Evolutionary conservation across 2,329 filamentous ascomycete species (phyloP).

Genomic region (Raffaelea ambrosiae): DNA sequence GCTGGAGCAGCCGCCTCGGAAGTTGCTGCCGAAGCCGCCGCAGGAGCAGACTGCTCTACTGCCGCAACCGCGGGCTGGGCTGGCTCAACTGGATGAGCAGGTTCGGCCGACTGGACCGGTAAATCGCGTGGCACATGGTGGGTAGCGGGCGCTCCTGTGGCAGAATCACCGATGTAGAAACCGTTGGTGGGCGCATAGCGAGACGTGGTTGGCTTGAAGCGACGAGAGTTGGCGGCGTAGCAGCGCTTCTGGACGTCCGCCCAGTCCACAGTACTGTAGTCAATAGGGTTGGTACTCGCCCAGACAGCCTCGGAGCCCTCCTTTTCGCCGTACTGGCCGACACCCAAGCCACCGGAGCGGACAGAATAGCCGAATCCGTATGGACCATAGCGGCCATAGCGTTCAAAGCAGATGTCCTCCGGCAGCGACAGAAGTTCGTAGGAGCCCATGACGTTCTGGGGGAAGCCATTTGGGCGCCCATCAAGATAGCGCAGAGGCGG

Average conservation of each 20-base stretch:
- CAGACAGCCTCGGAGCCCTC: constrained; percentile 77
- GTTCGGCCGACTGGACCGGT: background rate
- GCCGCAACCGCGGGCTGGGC: background rate
- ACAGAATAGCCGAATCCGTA: constrained; percentile 85
- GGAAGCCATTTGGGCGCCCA: constrained; percentile 76
- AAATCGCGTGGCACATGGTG: no score
- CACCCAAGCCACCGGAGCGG: constrained; percentile 69
- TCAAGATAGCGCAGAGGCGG: constrained; percentile 66
- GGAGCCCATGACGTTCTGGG: constrained; percentile 77
- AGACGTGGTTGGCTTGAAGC: constrained; percentile 49
- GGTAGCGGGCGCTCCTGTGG: constrained; percentile 7
- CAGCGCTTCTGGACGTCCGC: constrained; percentile 69
- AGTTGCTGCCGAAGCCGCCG: background rate
- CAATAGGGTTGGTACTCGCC: constrained; percentile 61
- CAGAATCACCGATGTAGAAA: constrained; percentile 34
- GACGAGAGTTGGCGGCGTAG: constrained; percentile 57
- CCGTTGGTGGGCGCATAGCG: constrained; percentile 35
- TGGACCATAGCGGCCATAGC: constrained; percentile 77
- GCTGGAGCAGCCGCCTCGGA: constrained; percentile 2
- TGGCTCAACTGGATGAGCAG: background rate
- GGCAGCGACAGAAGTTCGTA: constrained; percentile 71
- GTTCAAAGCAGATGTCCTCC: constrained; percentile 86
- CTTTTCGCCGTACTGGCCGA: constrained; percentile 75
- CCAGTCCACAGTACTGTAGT: constrained; percentile 74
- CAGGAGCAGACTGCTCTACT: background rate